Evolutionary conservation across 805 yeast species (phyloP).

Genomic region (Myxozyma neotropica): DNA sequence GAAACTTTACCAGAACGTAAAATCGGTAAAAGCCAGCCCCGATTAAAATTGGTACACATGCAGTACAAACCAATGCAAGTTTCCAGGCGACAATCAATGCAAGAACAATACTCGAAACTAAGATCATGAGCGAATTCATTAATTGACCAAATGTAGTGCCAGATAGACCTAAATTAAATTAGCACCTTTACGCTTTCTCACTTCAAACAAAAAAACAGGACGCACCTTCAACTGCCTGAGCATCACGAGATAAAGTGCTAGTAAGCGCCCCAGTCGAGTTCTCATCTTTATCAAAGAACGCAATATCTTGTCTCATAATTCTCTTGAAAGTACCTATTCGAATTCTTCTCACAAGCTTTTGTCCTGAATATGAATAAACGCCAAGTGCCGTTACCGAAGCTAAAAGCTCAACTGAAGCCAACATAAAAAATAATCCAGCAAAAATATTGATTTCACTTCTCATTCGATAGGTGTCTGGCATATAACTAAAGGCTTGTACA

Average conservation of each 20-base stretch:
- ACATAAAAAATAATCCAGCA: constrained; percentile 30
- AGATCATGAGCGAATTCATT: constrained; percentile 41
- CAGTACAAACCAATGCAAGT: constrained; percentile 47
- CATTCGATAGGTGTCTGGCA: constrained; percentile 36
- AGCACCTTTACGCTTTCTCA: too few relatives aligned
- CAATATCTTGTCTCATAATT: constrained; percentile 38
- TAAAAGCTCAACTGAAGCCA: constrained; percentile 38
- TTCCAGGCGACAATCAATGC: constrained; percentile 48
- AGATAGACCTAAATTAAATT: constrained; percentile 15
- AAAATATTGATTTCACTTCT: constrained; percentile 39
- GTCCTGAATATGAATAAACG: constrained; percentile 25
- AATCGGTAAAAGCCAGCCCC: constrained; percentile 47
- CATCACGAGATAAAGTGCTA: constrained; percentile 38
- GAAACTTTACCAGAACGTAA: constrained; percentile 40
- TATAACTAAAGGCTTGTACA: constrained; percentile 38
- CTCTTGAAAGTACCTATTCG: constrained; percentile 34
- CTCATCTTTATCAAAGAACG: constrained; percentile 38
- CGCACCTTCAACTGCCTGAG: constrained; percentile 36
- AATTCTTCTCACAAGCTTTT: constrained; percentile 36
- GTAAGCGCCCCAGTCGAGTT: constrained; percentile 39
- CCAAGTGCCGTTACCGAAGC: constrained; percentile 11
- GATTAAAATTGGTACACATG: constrained; percentile 43
- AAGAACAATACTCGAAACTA: constrained; percentile 42
- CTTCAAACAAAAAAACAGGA: too few relatives aligned
- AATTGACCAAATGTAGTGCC: constrained; percentile 40